Evolutionary conservation across 306 rosid species (phyloP).

Genomic region (Trifolium pratense): DNA sequence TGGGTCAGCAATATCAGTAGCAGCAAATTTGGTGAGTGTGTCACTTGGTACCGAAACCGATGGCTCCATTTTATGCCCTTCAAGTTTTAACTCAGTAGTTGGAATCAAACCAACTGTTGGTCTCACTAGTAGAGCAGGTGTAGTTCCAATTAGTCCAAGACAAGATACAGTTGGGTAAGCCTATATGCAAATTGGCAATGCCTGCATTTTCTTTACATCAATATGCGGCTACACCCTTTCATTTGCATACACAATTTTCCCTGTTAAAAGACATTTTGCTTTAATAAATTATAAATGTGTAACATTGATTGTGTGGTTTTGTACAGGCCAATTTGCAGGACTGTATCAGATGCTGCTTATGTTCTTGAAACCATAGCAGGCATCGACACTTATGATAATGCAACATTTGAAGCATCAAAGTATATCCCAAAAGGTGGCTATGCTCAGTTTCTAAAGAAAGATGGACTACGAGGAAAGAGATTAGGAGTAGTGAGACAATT

Average conservation of each 20-base stretch:
- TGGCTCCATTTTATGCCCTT: slow-evolving; percentile 67
- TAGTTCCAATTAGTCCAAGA: slow-evolving; percentile 61
- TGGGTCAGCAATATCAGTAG: slow-evolving; percentile 67
- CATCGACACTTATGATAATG: slow-evolving; percentile 49
- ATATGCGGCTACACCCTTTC: background rate
- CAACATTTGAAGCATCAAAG: slow-evolving; percentile 52
- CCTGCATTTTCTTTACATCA: background rate
- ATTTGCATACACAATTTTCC: background rate
- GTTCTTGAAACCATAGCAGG: slow-evolving; percentile 70
- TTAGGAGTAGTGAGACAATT: slow-evolving; percentile 52
- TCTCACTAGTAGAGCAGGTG: slow-evolving; percentile 77
- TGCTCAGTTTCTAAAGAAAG: slow-evolving; percentile 53
- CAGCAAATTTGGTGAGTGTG: slow-evolving; percentile 67
- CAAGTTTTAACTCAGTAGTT: slow-evolving; percentile 52
- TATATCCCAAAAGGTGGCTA: slow-evolving; percentile 65
- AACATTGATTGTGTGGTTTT: slow-evolving; percentile 14
- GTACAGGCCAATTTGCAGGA: slow-evolving; percentile 68
- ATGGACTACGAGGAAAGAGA: slow-evolving; percentile 69
- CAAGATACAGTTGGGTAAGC: slow-evolving; percentile 75
- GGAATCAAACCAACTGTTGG: slow-evolving; percentile 74
- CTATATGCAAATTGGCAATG: background rate
- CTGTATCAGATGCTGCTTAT: slow-evolving; percentile 66
- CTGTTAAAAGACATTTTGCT: background rate
- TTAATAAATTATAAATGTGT: background rate
- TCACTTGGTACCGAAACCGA: slow-evolving; percentile 66